Percentiles rank a stretch among this genome's conserved stretches.
Evolutionary conservation across 2,329 filamentous ascomycete species (phyloP).

Genomic region (Botryotinia globosa): DNA sequence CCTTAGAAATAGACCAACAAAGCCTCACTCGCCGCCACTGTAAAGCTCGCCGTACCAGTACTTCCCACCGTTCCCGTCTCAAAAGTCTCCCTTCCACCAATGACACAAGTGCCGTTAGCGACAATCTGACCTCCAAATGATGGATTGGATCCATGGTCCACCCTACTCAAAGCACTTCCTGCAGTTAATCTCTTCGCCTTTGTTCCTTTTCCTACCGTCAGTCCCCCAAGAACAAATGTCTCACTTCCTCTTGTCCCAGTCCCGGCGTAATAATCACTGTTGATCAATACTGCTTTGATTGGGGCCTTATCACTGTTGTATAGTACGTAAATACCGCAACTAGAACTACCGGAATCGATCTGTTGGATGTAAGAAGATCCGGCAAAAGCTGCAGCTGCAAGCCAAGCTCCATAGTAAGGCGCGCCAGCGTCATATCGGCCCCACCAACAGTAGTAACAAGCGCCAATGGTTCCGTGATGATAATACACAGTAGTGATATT

Average conservation of each 20-base stretch:
- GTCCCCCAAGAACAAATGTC: constrained; percentile 29
- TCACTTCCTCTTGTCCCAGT: constrained; percentile 28
- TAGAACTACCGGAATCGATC: constrained; percentile 28
- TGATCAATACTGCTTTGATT: constrained; percentile 30
- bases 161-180: constrained; percentile 43
- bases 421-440: constrained; percentile 31
- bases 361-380: constrained; percentile 29
- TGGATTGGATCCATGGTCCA: constrained; percentile 44
- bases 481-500: constrained; percentile 34
- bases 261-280: constrained; percentile 33
- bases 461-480: constrained; percentile 35
- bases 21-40: constrained; percentile 47
- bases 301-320: constrained; percentile 26
- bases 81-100: constrained; percentile 43
- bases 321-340: constrained; percentile 31
- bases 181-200: constrained; percentile 40
- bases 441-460: constrained; percentile 39
- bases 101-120: constrained; percentile 45
- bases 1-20: constrained; percentile 46
- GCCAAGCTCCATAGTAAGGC: constrained; percentile 37
- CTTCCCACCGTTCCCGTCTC: constrained; percentile 40
- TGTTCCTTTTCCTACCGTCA: constrained; percentile 20
- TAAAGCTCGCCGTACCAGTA: constrained; percentile 43
- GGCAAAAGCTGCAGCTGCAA: constrained; percentile 32
- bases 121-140: constrained; percentile 49